These are phyloP conservation scores for Chamaecyparis obtusa DNA, from an alignment of 75 land plant genomes.

Conservation along the genomic window DNA sequence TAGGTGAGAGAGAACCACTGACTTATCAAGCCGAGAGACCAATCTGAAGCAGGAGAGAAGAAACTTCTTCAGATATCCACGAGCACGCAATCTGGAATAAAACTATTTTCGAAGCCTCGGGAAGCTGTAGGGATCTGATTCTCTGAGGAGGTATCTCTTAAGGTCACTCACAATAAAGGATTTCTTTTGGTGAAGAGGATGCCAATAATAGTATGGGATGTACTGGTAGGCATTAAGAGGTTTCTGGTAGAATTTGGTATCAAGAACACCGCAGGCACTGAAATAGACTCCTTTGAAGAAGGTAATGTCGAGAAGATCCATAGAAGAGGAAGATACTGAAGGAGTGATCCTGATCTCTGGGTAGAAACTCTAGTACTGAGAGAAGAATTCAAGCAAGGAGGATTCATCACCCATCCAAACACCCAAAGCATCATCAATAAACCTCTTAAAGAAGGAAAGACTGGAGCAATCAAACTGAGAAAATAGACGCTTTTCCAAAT, in stretches of 20 bases:
- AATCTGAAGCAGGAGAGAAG: too few species aligned
- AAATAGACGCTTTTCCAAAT: background rate
- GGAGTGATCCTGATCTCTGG: background rate
- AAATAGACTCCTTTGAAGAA: background rate
- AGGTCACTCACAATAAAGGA: background rate
- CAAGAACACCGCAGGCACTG: background rate
- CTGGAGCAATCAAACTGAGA: background rate
- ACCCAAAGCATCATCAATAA: conserved; percentile 8
- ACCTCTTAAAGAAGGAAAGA: background rate
- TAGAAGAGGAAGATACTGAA: background rate
- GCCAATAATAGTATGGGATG: background rate
- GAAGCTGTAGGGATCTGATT: background rate
- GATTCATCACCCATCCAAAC: background rate
- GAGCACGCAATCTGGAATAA: too few species aligned
- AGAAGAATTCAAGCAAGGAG: background rate
- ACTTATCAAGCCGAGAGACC: too few species aligned
- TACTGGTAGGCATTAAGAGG: background rate
- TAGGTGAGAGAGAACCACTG: too few species aligned
- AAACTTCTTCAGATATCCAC: too few species aligned
- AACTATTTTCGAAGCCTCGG: too few species aligned
- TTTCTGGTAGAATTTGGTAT: background rate
- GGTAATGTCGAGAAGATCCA: background rate
- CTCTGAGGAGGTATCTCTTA: background rate
- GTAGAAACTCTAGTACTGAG: background rate
- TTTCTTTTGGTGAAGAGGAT: background rate